Conservation (phyloP, 768 basidiomycete species). For the Scleroderma citrinum region DNA sequence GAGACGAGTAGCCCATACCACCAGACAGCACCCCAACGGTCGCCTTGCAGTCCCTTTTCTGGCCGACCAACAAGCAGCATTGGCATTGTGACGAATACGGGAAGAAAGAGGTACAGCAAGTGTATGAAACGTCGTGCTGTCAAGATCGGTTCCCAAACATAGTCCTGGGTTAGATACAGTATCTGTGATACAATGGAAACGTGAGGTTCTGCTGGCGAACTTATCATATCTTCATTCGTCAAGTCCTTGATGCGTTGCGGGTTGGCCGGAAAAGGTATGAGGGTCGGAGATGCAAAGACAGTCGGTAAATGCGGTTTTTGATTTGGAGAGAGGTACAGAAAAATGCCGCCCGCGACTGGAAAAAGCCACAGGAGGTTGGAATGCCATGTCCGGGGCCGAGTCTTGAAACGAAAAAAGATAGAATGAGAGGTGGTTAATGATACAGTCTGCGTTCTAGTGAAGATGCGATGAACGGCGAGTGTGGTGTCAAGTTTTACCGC, state of each 20-base stretch:
- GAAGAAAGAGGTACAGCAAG: constrained; percentile 78
- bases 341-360: too few relatives aligned
- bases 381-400: too few relatives aligned
- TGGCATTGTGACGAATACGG: constrained; percentile 78
- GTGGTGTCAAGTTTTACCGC: too few relatives aligned
- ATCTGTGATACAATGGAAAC: constrained; percentile 42
- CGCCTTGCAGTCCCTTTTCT: constrained; percentile 53
- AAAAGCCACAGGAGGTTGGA: too few relatives aligned
- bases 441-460: too few relatives aligned
- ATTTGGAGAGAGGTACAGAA: constrained; percentile 36
- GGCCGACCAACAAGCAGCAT: constrained; percentile 71
- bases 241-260: constrained; percentile 11
- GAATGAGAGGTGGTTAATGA: too few relatives aligned
- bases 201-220: constrained; percentile 65
- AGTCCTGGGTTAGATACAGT: constrained; percentile 42
- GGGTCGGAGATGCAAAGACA: constrained; percentile 45
- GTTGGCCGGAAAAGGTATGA: constrained; percentile 37
- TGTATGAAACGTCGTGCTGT: constrained; percentile 80
- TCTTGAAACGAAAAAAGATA: too few relatives aligned
- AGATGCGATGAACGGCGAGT: too few relatives aligned
- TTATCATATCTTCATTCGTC: constrained; percentile 39
- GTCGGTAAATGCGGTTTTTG: constrained; percentile 38
- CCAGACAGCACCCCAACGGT: constrained; percentile 92
- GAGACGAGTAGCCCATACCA: constrained; percentile 90
- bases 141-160: constrained; percentile 79